Percentiles rank a stretch among this genome's conserved stretches.
Evolutionary conservation across 441 rosid genomes (phyloP).

Genomic region (Aleurites moluccanus): DNA sequence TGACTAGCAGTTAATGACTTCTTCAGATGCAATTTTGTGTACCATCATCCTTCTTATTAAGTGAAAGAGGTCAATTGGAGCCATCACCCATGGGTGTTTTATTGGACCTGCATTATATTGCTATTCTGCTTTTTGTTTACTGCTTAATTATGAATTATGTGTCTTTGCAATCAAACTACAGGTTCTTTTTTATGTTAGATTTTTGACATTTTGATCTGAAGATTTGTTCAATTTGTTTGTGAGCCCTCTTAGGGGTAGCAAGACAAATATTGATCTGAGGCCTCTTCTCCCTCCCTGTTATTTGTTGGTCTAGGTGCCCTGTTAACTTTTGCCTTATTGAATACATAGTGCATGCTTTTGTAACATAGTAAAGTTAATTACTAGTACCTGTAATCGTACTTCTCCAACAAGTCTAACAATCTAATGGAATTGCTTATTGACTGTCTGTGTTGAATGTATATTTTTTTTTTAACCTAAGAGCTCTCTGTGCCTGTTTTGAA

Average conservation of each 20-base stretch:
- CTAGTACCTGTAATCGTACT: background rate
- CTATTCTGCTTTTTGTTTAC: background rate
- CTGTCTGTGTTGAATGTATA: constrained; percentile 4
- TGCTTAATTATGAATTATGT: background rate
- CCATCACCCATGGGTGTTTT: background rate
- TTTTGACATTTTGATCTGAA: background rate
- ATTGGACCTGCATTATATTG: background rate
- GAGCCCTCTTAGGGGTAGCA: background rate
- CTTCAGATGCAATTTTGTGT: background rate
- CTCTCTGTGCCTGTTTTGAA: constrained; percentile 56
- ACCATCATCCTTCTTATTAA: constrained; percentile 4
- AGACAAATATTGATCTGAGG: background rate
- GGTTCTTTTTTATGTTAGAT: background rate
- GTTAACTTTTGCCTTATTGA: background rate
- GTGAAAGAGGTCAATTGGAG: background rate
- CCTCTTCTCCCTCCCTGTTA: background rate
- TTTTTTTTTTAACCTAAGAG: constrained; percentile 45
- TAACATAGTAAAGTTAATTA: background rate
- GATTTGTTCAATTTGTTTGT: background rate
- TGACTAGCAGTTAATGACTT: background rate
- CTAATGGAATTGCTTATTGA: constrained; percentile 10
- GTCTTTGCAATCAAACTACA: background rate
- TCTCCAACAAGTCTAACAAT: background rate
- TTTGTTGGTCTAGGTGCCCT: background rate
- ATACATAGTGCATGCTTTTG: background rate